These are phyloP conservation scores for Stromatinia cepivora DNA, from an alignment of 2,329 filamentous ascomycete genomes.

Conservation along the genomic window DNA sequence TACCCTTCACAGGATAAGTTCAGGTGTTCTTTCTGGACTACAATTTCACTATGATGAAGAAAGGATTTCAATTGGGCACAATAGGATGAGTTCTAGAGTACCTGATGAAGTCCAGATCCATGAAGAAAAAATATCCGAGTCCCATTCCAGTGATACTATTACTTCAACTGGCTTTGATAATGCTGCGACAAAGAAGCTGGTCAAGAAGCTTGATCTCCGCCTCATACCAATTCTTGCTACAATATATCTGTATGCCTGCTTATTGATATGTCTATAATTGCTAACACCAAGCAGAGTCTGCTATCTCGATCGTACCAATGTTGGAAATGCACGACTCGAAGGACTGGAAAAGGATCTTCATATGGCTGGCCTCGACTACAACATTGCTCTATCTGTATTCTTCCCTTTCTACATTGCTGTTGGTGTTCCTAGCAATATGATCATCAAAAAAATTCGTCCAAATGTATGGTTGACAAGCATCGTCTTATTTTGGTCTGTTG, in stretches of 20 bases:
- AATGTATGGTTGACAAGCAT: slow-evolving; percentile 66
- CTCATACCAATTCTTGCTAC: slow-evolving; percentile 49
- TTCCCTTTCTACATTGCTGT: slow-evolving; percentile 39
- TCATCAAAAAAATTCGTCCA: slow-evolving; percentile 46
- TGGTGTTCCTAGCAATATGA: slow-evolving; percentile 43
- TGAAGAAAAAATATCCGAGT: slow-evolving; percentile 7
- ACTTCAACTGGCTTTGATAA: slow-evolving; percentile 27
- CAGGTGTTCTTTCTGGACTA: neutral
- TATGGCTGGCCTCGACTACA: slow-evolving; percentile 40
- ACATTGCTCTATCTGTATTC: slow-evolving; percentile 40
- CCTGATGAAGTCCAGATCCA: neutral
- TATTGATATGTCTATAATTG: neutral
- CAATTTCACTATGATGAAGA: slow-evolving; percentile 2
- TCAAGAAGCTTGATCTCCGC: slow-evolving; percentile 36
- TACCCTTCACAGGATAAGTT: slow-evolving; percentile 1
- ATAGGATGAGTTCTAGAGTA: neutral
- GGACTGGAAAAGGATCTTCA: slow-evolving; percentile 40
- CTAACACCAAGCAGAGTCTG: slow-evolving; percentile 30
- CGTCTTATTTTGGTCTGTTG: slow-evolving; percentile 62
- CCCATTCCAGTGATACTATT: neutral
- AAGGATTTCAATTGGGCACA: neutral
- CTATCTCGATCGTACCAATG: slow-evolving; percentile 39
- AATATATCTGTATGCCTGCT: slow-evolving; percentile 48
- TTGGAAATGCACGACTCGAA: slow-evolving; percentile 39
- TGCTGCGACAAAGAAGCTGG: slow-evolving; percentile 30